Evolutionary conservation across 2,329 filamentous ascomycete genomes (phyloP), one percentile per base, ranked within the genome.

Genomic region (Ascochyta pisi): DNA sequence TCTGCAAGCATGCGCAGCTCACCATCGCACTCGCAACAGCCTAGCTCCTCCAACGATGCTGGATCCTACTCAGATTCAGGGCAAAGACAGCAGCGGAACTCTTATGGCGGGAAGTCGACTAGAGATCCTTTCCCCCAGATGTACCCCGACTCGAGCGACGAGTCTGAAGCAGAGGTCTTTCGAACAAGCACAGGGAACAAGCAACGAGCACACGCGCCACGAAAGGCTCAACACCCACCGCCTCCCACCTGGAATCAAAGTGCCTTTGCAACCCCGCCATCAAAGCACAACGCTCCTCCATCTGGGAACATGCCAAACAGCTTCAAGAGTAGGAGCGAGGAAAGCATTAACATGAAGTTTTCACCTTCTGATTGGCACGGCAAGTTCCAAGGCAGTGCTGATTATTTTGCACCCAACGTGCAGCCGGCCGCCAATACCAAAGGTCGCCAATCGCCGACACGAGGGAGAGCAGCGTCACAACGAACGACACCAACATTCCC

Each of bases 1-100:
- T 84, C 84, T 49, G 74, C 81, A 12, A 86, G 82, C 63, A 79
- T 81, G 51, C 79, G 83, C 34, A 79, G 82, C 62, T 78, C 81
- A 2, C 78, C 81, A 7, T 73, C 63, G 12, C 63, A 66, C 23
- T 43, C 59, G 5, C 60, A 70, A 15, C 60, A 69, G 31, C 61
- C 64, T 2, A 63, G 52, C 23, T 57, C 67, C 3, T 66, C 67
- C 9, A 57, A 60, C 3, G 68, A 73, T 33, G 42, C 57, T 12
- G 69, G 68, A 2, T 66, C 62, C 3, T 65, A 63, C 49, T 74
- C 71, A 1, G 73, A 75, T 48, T 72, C 71, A 4, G 73, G 70
- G 23, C 69, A 60, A 16, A 56, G 66, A 39, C 61, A 59, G 19
- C 67, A 71, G 38, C 60, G 68, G 2, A 68, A 64, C 41, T 72